These are phyloP conservation scores for Clitocybe nebularis DNA, from an alignment of 1,284 basidiomycete genomes.

Conservation along the genomic window DNA sequence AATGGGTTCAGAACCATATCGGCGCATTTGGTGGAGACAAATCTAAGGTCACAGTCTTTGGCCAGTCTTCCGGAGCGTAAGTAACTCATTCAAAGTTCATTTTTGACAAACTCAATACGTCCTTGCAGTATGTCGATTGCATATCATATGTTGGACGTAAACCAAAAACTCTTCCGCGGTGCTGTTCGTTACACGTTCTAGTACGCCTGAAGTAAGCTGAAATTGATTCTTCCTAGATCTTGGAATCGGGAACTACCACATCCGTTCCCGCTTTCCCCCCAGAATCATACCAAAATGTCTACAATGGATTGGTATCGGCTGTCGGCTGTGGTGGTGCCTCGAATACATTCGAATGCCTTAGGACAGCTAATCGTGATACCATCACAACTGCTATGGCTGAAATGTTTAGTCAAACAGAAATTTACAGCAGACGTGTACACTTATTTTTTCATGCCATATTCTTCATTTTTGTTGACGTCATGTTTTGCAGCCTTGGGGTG, in stretches of 20 bases:
- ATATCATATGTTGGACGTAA: constrained; percentile 16
- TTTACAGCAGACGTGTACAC: constrained; percentile 15
- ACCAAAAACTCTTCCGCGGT: constrained; percentile 13
- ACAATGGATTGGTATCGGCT: constrained; percentile 16
- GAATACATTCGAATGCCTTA: constrained; percentile 19
- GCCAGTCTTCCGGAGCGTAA: constrained; percentile 19
- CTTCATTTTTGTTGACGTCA: not conserved
- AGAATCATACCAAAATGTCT: constrained; percentile 17
- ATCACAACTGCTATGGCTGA: constrained; percentile 17
- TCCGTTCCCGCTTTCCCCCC: constrained; percentile 18
- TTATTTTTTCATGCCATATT: not conserved
- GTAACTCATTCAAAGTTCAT: constrained; percentile 1
- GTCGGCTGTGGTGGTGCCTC: constrained; percentile 15
- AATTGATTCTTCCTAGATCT: constrained; percentile 9
- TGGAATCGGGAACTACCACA: constrained; percentile 19
- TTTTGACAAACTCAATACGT: not conserved
- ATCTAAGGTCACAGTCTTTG: constrained; percentile 16
- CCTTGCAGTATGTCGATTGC: constrained; percentile 16
- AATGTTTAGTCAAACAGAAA: constrained; percentile 11
- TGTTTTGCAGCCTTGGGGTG: constrained; percentile 19
- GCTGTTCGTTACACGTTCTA: constrained; percentile 11
- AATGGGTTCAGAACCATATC: constrained; percentile 37
- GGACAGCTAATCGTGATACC: constrained; percentile 14
- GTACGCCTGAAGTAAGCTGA: not conserved
- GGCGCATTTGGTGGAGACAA: constrained; percentile 36